Conservation (phyloP, 371 early-diverging fungal species). For the Syncephalastrum contaminatum region DNA sequence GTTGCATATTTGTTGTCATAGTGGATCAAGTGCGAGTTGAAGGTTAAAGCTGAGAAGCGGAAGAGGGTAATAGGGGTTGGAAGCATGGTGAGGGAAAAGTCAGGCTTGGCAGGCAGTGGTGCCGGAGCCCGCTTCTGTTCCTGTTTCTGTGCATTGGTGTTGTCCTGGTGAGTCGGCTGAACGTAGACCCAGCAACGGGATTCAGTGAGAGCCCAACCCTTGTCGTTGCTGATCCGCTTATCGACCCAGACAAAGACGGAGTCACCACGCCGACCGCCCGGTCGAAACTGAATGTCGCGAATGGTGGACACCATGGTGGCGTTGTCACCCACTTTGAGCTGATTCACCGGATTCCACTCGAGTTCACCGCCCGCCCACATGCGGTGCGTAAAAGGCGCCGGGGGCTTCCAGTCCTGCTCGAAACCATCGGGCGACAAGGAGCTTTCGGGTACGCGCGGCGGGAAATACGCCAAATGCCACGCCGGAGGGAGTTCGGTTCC, state of each 20-base stretch:
- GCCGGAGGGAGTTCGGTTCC: conserved; percentile 65
- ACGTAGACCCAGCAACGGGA: conserved; percentile 66
- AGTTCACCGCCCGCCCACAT: conserved; percentile 86
- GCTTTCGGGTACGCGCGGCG: conserved; percentile 60
- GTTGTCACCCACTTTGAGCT: conserved; percentile 60
- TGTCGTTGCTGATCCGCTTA: conserved; percentile 56
- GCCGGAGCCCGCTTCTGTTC: conserved; percentile 13
- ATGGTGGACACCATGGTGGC: conserved; percentile 53
- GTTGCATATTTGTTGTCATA: conserved; percentile 74
- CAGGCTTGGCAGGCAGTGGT: conserved; percentile 28
- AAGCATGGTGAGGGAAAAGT: conserved; percentile 49
- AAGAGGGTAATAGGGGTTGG: conserved; percentile 73
- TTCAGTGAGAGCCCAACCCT: conserved; percentile 65
- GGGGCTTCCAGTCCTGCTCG: conserved; percentile 67
- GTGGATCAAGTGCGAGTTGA: conserved; percentile 83
- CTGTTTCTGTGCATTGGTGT: conserved; percentile 18
- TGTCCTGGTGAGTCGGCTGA: conserved; percentile 20
- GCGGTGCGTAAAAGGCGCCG: conserved; percentile 65
- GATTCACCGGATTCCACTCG: conserved; percentile 57
- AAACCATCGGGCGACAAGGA: conserved; percentile 77
- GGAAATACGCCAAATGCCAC: conserved; percentile 76
- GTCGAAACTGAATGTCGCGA: conserved; percentile 51
- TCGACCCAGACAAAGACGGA: conserved; percentile 66
- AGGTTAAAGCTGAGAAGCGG: conserved; percentile 82
- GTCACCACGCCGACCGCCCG: conserved; percentile 49